These are phyloP conservation scores for Conticribra guillardii DNA, from an alignment of 108 stramenopile species.

Conservation along the genomic window DNA sequence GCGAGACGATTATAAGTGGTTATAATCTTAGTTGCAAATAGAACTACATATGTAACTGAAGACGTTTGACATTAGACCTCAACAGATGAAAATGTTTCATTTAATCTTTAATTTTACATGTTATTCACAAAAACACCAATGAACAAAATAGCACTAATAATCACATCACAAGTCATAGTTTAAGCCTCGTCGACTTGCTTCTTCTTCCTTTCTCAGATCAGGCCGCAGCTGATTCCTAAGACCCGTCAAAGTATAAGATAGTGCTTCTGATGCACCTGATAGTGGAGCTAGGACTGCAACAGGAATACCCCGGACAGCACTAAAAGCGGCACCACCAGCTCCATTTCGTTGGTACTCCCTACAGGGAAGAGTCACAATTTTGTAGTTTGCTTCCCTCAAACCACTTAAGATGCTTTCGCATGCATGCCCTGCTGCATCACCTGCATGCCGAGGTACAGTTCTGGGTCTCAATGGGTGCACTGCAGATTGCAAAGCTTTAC, in stretches of 20 bases:
- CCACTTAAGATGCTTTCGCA: slow-evolving; percentile 71
- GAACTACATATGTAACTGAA: too few relatives aligned
- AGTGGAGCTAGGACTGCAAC: slow-evolving; percentile 75
- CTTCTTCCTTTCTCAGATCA: slow-evolving; percentile 82
- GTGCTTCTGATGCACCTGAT: slow-evolving; percentile 79
- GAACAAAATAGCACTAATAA: too few relatives aligned
- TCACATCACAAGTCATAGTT: too few relatives aligned
- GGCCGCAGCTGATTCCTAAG: slow-evolving; percentile 83
- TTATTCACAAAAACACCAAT: too few relatives aligned
- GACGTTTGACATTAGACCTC: too few relatives aligned
- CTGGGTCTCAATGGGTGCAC: slow-evolving; percentile 65
- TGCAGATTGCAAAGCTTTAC: slow-evolving; percentile 15
- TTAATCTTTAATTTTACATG: neutral
- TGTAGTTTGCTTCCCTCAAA: slow-evolving; percentile 80
- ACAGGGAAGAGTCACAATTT: slow-evolving; percentile 75
- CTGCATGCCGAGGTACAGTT: slow-evolving; percentile 48
- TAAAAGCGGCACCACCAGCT: slow-evolving; percentile 63
- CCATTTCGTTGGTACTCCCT: slow-evolving; percentile 72
- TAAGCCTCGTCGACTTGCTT: slow-evolving; percentile 39
- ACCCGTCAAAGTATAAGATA: slow-evolving; percentile 80
- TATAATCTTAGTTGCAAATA: too few relatives aligned
- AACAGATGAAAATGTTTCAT: neutral
- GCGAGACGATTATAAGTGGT: too few relatives aligned
- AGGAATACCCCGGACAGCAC: slow-evolving; percentile 76
- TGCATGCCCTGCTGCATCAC: slow-evolving; percentile 60